Evolutionary conservation across 106 monocot species (phyloP).

Genomic region (Ottelia alismoides): DNA sequence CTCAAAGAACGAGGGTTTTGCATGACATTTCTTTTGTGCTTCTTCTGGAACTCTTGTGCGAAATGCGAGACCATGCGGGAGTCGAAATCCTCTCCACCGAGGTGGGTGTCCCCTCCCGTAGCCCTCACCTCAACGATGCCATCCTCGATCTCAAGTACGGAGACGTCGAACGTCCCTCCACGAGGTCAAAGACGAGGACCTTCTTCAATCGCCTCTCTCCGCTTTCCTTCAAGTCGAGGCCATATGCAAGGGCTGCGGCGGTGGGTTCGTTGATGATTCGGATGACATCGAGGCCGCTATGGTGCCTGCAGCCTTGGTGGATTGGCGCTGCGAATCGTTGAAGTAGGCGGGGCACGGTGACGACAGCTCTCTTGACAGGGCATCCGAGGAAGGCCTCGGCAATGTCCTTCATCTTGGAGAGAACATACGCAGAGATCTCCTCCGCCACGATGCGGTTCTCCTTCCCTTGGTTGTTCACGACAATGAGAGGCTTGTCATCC

Average conservation of each 20-base stretch:
- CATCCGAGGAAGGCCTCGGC: conserved; percentile 9
- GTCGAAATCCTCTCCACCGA: no score
- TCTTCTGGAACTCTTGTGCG: conserved; percentile 5
- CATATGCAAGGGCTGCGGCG: conserved; percentile 14
- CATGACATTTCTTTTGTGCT: conserved; percentile 9
- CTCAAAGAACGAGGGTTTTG: conserved; percentile 1
- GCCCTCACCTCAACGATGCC: conserved; percentile 14
- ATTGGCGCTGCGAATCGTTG: no score
- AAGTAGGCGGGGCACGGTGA: conserved; percentile 6
- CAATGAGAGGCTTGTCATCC: conserved; percentile 12
- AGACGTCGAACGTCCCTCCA: conserved; percentile 5
- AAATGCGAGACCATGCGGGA: conserved; percentile 11
- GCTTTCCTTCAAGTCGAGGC: conserved; percentile 6
- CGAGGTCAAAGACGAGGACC: no score
- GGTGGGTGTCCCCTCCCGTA: conserved; percentile 11
- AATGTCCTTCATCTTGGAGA: conserved; percentile 8
- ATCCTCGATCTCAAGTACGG: conserved; percentile 4
- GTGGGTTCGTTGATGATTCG: conserved; percentile 8
- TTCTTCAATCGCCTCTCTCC: conserved; percentile 2
- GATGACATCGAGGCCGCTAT: conserved; percentile 12
- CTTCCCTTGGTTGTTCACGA: conserved; percentile 7
- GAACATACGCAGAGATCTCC: conserved; percentile 15
- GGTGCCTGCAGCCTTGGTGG: no score
- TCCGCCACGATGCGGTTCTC: conserved; percentile 10
- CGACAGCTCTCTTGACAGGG: conserved; percentile 10